phyloP scores from a whole-genome alignment of 495 filamentous ascomycete species.

The Aspergillus campestris region DNA sequence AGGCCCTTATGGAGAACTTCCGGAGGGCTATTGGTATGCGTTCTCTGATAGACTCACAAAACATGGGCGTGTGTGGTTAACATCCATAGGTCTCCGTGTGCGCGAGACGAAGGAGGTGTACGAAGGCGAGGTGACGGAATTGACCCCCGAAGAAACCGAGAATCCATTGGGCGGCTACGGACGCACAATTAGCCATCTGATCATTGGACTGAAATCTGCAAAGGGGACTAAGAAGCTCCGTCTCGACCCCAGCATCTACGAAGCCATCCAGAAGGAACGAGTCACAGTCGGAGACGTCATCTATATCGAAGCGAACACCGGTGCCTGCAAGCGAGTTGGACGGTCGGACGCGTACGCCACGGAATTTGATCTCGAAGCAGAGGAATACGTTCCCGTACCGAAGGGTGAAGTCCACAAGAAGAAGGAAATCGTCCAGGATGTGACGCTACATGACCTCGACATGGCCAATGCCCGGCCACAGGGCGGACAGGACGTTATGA shows the following conservation, averaged over 20 bases:
- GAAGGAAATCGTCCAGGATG: conserved; percentile 99
- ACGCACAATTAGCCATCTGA: conserved; percentile 82
- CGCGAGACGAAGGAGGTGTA: conserved; percentile 98
- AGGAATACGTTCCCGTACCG: conserved; percentile 96
- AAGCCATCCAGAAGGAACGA: conserved; percentile 96
- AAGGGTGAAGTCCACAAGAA: conserved; percentile 99
- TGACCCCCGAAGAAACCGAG: conserved; percentile 95
- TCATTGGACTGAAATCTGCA: conserved; percentile 83
- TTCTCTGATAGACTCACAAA: background rate
- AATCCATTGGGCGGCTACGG: conserved; percentile 95
- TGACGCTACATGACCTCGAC: conserved; percentile 92
- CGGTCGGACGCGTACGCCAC: conserved; percentile 93
- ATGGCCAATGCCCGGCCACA: conserved; percentile 91
- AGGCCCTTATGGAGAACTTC: conserved; percentile 98
- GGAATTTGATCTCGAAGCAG: conserved; percentile 96
- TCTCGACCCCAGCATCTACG: conserved; percentile 94
- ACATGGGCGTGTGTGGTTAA: conserved; percentile 9
- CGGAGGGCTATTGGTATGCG: conserved; percentile 76
- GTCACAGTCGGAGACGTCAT: conserved; percentile 95
- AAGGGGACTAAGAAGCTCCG: conserved; percentile 95
- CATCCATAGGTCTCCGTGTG: conserved; percentile 60
- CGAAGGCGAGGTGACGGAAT: conserved; percentile 91
- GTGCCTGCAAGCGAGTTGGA: conserved; percentile 92
- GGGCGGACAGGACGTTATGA: conserved; percentile 98
- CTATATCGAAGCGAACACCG: conserved; percentile 97